phyloP scores from a whole-genome alignment of 2,329 filamentous ascomycete species.

The Apiospora sp. region DNA sequence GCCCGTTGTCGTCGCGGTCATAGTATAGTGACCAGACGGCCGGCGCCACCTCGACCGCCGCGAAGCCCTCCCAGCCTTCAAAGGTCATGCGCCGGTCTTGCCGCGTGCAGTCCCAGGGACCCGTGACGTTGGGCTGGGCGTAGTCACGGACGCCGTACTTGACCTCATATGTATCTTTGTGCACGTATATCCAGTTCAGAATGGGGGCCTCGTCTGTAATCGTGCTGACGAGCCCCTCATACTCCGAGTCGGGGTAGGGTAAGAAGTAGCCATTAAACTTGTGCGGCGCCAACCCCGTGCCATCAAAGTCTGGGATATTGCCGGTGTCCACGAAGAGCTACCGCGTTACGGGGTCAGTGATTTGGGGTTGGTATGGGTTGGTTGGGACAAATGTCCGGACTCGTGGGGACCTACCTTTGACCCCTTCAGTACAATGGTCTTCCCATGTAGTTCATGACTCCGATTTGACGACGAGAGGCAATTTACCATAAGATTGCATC shows the following conservation, averaged over 20 bases:
- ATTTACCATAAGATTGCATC: conserved; percentile 55
- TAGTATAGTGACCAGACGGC: conserved; percentile 58
- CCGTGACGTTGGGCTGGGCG: conserved; percentile 53
- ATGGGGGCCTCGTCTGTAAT: conserved; percentile 58
- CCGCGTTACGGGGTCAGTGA: background rate
- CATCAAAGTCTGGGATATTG: conserved; percentile 23
- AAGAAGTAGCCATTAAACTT: conserved; percentile 63
- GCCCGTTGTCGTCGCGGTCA: conserved; percentile 54
- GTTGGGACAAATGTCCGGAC: background rate
- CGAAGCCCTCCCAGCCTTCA: conserved; percentile 59
- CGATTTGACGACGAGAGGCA: conserved; percentile 53
- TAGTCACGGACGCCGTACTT: conserved; percentile 54
- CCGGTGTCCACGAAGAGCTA: conserved; percentile 26
- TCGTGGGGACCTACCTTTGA: conserved; percentile 45
- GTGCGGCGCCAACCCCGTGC: conserved; percentile 17
- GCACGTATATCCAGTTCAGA: conserved; percentile 60
- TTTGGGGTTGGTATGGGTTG: background rate
- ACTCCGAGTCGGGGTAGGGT: conserved; percentile 61
- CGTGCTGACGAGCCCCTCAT: conserved; percentile 56
- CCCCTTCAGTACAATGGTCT: conserved; percentile 53
- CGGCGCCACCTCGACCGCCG: conserved; percentile 53
- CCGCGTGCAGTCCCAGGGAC: conserved; percentile 60
- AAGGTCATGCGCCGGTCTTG: conserved; percentile 60
- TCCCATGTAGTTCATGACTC: conserved; percentile 53
- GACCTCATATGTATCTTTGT: conserved; percentile 54